Base-by-base conservation (phyloP, 495 filamentous ascomycete species). In the Glonium stellatum region DNA sequence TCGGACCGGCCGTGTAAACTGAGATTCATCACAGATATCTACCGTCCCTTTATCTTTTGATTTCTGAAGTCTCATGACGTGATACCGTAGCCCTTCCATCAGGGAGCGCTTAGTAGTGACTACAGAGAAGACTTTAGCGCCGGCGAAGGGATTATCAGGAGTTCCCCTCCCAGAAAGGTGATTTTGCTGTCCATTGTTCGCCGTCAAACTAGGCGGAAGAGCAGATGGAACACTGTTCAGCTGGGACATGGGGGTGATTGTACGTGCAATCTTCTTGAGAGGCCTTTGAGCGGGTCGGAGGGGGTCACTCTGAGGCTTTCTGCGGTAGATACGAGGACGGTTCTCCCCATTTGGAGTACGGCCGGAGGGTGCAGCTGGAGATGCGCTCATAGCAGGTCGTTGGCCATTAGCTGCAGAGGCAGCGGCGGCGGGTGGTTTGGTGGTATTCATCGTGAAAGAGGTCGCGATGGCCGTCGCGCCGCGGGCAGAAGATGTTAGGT, bases 1-100 rank as follows among this genome's bases (percentile, higher is more conserved):
- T 18, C 89, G 81, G 18, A 98, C 87, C 0, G 93, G 93, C 44
- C 90, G 82, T 10, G 87, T 87, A 66, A 97, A 98, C 55, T 95
- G 83, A 1, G 84, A 77, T 62, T 88, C 82, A 68, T 96, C 80
- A 23, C 80, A 79, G 42, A 87, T 86, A 69, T 96, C 87, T 31
- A 95, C 76, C 18, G 70, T 65, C 61, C 80, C 80, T 65, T 85
- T 87, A 18, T 22, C 36, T 25, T 49, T 57, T 8, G 18, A 27
- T 5, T 78, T 77, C 8, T 82, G 73, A 48, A 98, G 83, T 60
- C 85, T 80, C 72, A 92, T 90, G 58, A 96, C 80, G 69, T 98
- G 95, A 65, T 91, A 81, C 53, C 93, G 87, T 31, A 96, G 69
- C 5, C 87, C 89, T 62, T 95, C 86, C 61, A 88, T 78, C 36